Conservation (phyloP, 306 rosid genomes). For the Quercus robur region DNA sequence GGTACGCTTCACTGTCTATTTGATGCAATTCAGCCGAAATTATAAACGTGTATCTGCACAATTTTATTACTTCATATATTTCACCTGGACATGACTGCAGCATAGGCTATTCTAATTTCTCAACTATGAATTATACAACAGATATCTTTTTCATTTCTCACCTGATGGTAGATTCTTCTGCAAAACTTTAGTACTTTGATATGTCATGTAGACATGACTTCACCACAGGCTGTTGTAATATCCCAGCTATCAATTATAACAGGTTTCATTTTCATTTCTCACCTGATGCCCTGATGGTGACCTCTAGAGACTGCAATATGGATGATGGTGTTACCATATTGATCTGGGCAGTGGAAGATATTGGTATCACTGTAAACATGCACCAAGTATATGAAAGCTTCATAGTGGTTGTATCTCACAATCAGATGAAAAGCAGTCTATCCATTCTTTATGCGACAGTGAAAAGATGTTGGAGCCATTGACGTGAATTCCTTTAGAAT, state of each 20-base stretch:
- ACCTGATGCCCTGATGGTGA: conserved; percentile 57
- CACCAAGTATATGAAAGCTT: conserved; percentile 55
- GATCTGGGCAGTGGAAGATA: conserved; percentile 47
- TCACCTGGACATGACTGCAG: background rate
- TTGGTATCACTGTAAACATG: conserved; percentile 30
- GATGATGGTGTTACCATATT: conserved; percentile 50
- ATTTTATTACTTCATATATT: background rate
- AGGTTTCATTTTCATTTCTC: conserved; percentile 6
- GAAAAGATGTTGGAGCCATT: conserved; percentile 36
- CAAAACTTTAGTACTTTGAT: no score
- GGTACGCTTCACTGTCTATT: no score
- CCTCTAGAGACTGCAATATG: conserved; percentile 58
- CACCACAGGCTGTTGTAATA: background rate
- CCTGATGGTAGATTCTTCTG: conserved; percentile 29
- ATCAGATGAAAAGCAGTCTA: conserved; percentile 66
- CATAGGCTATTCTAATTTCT: background rate
- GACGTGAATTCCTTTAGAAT: conserved; percentile 46
- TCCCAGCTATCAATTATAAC: background rate
- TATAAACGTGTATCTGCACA: background rate
- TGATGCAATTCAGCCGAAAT: background rate
- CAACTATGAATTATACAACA: background rate
- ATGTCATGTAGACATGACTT: background rate
- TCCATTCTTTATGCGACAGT: conserved; percentile 42
- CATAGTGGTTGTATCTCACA: conserved; percentile 46
- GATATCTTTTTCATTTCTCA: conserved; percentile 17